A percentile compares a stretch with the other conserved stretches of the same genome.
Conservation (phyloP, 352 stramenopile genomes). For the Phytophthora cactorum region DNA sequence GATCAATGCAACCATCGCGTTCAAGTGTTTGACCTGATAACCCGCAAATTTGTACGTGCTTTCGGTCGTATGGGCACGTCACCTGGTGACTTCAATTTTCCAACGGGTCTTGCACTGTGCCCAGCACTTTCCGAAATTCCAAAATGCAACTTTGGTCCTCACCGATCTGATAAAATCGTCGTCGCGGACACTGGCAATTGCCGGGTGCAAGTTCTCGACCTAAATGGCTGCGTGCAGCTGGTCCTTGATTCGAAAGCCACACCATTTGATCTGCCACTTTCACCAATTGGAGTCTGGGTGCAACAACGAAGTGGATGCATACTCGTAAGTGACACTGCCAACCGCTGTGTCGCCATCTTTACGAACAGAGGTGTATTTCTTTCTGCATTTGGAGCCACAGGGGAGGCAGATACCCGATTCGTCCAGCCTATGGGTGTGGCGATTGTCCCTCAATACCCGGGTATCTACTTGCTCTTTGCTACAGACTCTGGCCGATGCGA, state of each 20-base stretch:
- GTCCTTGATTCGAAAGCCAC: constrained; percentile 46
- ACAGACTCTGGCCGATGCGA: constrained; percentile 40
- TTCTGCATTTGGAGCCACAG: constrained; percentile 51
- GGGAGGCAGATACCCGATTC: constrained; percentile 54
- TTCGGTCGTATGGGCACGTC: constrained; percentile 44
- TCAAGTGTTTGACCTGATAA: constrained; percentile 58
- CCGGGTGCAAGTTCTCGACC: constrained; percentile 58
- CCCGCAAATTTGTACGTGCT: constrained; percentile 21
- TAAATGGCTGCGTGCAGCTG: constrained; percentile 37
- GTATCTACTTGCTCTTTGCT: constrained; percentile 27
- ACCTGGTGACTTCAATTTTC: constrained; percentile 58
- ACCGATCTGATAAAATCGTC: constrained; percentile 56
- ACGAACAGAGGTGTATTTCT: constrained; percentile 52
- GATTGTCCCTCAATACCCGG: constrained; percentile 10
- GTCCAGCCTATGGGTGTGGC: constrained; percentile 38
- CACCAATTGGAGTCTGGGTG: constrained; percentile 46
- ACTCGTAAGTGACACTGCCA: constrained; percentile 50
- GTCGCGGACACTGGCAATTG: constrained; percentile 61
- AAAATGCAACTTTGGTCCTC: constrained; percentile 58
- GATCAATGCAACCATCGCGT: constrained; percentile 79
- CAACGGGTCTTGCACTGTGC: constrained; percentile 49
- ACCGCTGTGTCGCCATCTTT: constrained; percentile 55
- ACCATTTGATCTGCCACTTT: constrained; percentile 51
- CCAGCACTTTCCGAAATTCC: constrained; percentile 35
- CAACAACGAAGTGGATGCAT: constrained; percentile 59